Evolutionary conservation across 1,139 yeast species (phyloP), one percentile per base, ranked within the genome.

Genomic region (Lodderomyces pseudojiufengensis): DNA sequence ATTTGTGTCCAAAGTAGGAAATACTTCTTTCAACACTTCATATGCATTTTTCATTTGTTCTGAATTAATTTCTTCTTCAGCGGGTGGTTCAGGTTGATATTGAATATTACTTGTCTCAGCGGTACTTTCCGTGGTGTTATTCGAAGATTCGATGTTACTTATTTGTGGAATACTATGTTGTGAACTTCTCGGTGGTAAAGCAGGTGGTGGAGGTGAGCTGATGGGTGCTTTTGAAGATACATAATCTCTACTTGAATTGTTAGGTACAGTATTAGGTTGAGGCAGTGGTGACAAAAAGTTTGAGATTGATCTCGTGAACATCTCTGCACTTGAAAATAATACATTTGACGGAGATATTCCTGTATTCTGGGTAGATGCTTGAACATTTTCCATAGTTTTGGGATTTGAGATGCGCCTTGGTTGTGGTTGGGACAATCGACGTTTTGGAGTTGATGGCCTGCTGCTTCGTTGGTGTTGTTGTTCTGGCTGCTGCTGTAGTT

Each of bases 1-100:
- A 1, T 76, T 82, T 27, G 64, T 63, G 47, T 87, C 96, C 41
- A 87, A 62, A 25, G 65, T 66, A 1, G 96, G 95, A 58, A 88
- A 87, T 77, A 88, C 84, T 38, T 79, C 80, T 22, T 63, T 63
- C 34, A 88, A 63, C 2, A 76, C 74, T 3, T 61, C 62, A 33
- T 57, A 65, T 0, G 65, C 52, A 26, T 54, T 52, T 22, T 56
- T 52, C 40, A 55, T 46, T 4, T 38, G 41, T 21, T 41, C 42
- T 11, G 46, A 29, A 38, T 49, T 44, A 13, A 42, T 33, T 26
- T 38, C 46, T 11, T 39, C 36, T 24, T 35, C 40, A 1, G 40
- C 27, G 10, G 43, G 47, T 9, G 43, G 36, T 11, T 37, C 40
- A 23, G 40, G 50, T 25, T 39, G 45, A 27, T 38, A 40, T 18